phyloP scores from a whole-genome alignment of 2,329 filamentous ascomycete species.

The Sclerotinia glacialis region DNA sequence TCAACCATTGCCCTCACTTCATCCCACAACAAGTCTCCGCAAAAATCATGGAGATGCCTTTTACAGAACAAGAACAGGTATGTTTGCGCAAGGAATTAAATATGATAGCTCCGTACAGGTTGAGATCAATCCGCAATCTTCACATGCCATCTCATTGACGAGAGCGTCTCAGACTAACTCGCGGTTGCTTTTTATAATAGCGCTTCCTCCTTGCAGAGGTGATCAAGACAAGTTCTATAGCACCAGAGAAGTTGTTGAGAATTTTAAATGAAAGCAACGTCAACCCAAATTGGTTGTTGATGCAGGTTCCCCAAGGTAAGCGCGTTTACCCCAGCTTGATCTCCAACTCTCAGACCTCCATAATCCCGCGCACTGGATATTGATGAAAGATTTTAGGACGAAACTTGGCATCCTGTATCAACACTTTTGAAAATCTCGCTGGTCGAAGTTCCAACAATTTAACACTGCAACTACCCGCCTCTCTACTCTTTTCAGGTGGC shows the following conservation, averaged over 20 bases:
- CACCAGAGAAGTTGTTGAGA: constrained; percentile 45
- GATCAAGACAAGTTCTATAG: constrained; percentile 47
- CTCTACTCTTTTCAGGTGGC: constrained; percentile 14
- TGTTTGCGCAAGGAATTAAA: constrained; percentile 24
- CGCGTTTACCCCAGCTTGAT: constrained; percentile 26
- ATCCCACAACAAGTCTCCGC: background rate
- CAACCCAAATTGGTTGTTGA: constrained; percentile 49
- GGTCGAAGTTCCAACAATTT: constrained; percentile 12
- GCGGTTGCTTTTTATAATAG: constrained; percentile 23
- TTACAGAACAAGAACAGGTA: constrained; percentile 39
- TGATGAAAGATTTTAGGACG: constrained; percentile 30
- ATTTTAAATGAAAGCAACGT: constrained; percentile 44
- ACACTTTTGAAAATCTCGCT: constrained; percentile 31
- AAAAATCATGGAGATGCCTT: constrained; percentile 33
- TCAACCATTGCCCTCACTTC: background rate
- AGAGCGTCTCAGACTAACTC: constrained; percentile 28
- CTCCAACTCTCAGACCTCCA: constrained; percentile 20
- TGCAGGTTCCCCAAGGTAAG: constrained; percentile 49
- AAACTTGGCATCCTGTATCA: constrained; percentile 35
- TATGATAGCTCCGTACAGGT: background rate
- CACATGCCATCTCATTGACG: constrained; percentile 21
- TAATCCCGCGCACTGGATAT: constrained; percentile 2
- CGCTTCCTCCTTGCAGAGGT: constrained; percentile 50
- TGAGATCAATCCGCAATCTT: constrained; percentile 26
- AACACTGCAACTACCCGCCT: constrained; percentile 4